Conservation (phyloP, 257 asterid species). For the Thymus quinquecostatus region DNA sequence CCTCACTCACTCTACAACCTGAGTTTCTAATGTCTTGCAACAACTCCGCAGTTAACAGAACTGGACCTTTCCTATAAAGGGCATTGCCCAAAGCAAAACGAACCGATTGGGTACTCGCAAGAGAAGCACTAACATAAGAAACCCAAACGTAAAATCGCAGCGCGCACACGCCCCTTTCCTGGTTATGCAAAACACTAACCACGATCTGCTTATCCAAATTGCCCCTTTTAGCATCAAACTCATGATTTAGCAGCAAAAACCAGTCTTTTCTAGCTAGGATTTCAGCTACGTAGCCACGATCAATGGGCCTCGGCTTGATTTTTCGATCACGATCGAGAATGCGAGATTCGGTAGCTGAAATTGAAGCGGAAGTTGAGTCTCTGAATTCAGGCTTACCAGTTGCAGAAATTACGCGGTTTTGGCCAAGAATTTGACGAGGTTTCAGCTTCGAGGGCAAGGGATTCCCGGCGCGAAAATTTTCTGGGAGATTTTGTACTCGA, state of each 20-base stretch:
- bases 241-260: slow-evolving; percentile 73
- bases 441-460: slow-evolving; percentile 35
- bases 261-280: slow-evolving; percentile 80
- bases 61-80: slow-evolving; percentile 74
- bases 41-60: slow-evolving; percentile 73
- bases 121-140: slow-evolving; percentile 43
- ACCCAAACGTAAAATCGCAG: slow-evolving; percentile 82
- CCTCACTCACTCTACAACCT: slow-evolving; percentile 62
- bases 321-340: slow-evolving; percentile 23
- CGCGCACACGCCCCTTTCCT: slow-evolving; percentile 58
- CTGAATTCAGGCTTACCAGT: slow-evolving; percentile 49
- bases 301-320: slow-evolving; percentile 43
- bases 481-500: slow-evolving; percentile 37
- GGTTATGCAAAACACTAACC: slow-evolving; percentile 78
- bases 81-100: slow-evolving; percentile 61
- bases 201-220: slow-evolving; percentile 47
- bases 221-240: slow-evolving; percentile 50
- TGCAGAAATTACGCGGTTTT: slow-evolving; percentile 35
- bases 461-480: slow-evolving; percentile 25
- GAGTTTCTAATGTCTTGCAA: slow-evolving; percentile 60
- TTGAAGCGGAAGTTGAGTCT: slow-evolving; percentile 37
- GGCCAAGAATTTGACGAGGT: slow-evolving; percentile 26
- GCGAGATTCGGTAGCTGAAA: slow-evolving; percentile 40
- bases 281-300: slow-evolving; percentile 55
- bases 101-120: slow-evolving; percentile 57